A percentile compares a stretch with the other conserved stretches of the same genome.
phyloP scores from a whole-genome alignment of 371 early-diverging fungal genomes.

The Syncephalastrum contaminatum region DNA sequence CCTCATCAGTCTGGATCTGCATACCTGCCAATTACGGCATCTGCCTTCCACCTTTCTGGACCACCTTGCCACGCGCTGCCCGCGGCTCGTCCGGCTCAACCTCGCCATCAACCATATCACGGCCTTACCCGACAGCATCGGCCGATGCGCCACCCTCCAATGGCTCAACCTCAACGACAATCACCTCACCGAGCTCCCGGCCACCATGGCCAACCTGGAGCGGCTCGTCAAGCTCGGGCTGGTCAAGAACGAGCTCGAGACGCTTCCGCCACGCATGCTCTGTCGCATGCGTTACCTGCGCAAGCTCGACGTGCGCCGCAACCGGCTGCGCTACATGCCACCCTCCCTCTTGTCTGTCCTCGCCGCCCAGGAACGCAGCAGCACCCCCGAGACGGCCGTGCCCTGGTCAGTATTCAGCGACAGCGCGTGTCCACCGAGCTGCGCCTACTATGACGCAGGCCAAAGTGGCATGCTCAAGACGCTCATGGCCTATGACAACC shows the following conservation, averaged over 20 bases:
- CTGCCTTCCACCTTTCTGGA: constrained; percentile 25
- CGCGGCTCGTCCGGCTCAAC: constrained; percentile 55
- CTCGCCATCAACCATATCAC: constrained; percentile 62
- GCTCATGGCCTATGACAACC: constrained; percentile 29
- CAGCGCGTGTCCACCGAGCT: constrained; percentile 7
- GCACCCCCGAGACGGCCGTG: constrained; percentile 21
- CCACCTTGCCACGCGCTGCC: constrained; percentile 32
- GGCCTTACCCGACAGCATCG: constrained; percentile 56
- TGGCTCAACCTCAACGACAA: constrained; percentile 80
- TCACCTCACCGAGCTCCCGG: constrained; percentile 51
- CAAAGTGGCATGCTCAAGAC: constrained; percentile 30
- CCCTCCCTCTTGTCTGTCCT: constrained; percentile 27
- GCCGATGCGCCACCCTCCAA: constrained; percentile 49
- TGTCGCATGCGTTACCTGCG: constrained; percentile 34
- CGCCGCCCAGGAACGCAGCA: constrained; percentile 4
- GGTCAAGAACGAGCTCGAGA: constrained; percentile 60
- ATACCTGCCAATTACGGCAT: constrained; percentile 52
- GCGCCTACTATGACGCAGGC: neutral
- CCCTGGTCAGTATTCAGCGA: constrained; percentile 7
- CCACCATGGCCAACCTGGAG: constrained; percentile 48
- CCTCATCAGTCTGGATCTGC: constrained; percentile 62
- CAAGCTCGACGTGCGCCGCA: constrained; percentile 57
- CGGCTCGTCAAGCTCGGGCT: constrained; percentile 69
- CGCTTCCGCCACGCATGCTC: constrained; percentile 49
- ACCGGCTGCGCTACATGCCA: constrained; percentile 47